Evolutionary conservation across 2,329 filamentous ascomycete genomes (phyloP).

Genomic region (Anisogramma anomala): DNA sequence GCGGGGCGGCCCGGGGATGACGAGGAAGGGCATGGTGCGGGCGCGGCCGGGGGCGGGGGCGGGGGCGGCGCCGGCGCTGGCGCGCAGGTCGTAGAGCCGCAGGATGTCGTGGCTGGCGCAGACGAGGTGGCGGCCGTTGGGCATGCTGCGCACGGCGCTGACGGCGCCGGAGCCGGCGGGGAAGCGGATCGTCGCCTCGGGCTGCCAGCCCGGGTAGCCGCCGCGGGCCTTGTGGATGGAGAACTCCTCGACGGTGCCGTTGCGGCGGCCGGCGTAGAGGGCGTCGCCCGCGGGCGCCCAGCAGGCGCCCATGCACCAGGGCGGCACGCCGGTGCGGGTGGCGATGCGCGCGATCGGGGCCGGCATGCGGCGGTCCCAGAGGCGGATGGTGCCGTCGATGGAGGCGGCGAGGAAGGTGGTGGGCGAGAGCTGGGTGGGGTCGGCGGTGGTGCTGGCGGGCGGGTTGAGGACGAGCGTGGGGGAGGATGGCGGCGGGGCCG

Average conservation of each 20-base stretch:
- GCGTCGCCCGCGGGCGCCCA: slow-evolving; percentile 94
- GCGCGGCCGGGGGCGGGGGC: too few species aligned
- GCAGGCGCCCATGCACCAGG: slow-evolving; percentile 95
- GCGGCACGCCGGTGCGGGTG: slow-evolving; percentile 64
- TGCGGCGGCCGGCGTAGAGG: slow-evolving; percentile 84
- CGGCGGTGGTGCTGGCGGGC: slow-evolving; percentile 31
- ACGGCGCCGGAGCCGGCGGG: slow-evolving; percentile 82
- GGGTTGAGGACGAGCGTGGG: slow-evolving; percentile 28
- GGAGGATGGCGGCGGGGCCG: slow-evolving; percentile 16
- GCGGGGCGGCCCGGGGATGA: slow-evolving; percentile 73
- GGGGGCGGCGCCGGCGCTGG: too few species aligned
- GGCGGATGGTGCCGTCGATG: slow-evolving; percentile 76
- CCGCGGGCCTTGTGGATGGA: slow-evolving; percentile 62
- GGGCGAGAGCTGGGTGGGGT: slow-evolving; percentile 51
- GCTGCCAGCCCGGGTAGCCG: slow-evolving; percentile 43
- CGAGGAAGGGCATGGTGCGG: slow-evolving; percentile 85
- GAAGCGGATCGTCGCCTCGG: slow-evolving; percentile 73
- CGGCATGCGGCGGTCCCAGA: slow-evolving; percentile 78
- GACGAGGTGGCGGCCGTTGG: slow-evolving; percentile 81
- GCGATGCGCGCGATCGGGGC: slow-evolving; percentile 69
- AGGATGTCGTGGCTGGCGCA: slow-evolving; percentile 83
- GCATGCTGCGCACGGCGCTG: slow-evolving; percentile 79
- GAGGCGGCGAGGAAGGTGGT: slow-evolving; percentile 81
- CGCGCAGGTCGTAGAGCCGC: slow-evolving; percentile 76
- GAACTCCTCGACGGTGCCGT: slow-evolving; percentile 90